phyloP scores from a whole-genome alignment of 2,329 filamentous ascomycete genomes.

The Penicillium brevicompactum region DNA sequence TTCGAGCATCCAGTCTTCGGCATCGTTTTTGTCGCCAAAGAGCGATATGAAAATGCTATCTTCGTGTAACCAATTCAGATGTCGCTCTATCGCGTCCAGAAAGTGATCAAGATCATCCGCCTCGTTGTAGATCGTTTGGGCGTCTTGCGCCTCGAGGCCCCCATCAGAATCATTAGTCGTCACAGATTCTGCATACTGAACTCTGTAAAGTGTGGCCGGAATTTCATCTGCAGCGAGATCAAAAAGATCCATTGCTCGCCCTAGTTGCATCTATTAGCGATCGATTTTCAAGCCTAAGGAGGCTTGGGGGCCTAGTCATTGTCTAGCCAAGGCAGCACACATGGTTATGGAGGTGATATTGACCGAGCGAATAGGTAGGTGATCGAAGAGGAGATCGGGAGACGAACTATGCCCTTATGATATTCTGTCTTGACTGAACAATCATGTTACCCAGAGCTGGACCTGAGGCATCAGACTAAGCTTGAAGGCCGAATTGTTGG shows the following conservation, averaged over 20 bases:
- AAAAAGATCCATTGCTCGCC: not conserved
- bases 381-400: too few relatives aligned
- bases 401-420: too few relatives aligned
- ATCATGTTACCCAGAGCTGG: not conserved
- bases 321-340: too few relatives aligned
- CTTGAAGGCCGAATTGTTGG: not conserved
- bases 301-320: too few relatives aligned
- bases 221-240: not conserved
- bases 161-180: not conserved
- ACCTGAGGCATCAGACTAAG: not conserved
- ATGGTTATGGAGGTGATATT: too few relatives aligned
- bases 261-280: not conserved
- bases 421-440: not conserved
- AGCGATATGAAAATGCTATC: not conserved
- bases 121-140: not conserved
- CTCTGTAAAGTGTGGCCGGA: not conserved
- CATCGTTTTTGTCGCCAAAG: not conserved
- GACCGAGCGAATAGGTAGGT: too few relatives aligned
- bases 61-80: not conserved
- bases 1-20: slow-evolving; percentile 1
- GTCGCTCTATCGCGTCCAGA: not conserved
- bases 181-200: not conserved
- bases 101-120: not conserved
- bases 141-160: not conserved
- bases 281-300: too few relatives aligned